Evolutionary conservation across 352 stramenopile genomes (phyloP).

Genomic region (Pythium scleroteichum): DNA sequence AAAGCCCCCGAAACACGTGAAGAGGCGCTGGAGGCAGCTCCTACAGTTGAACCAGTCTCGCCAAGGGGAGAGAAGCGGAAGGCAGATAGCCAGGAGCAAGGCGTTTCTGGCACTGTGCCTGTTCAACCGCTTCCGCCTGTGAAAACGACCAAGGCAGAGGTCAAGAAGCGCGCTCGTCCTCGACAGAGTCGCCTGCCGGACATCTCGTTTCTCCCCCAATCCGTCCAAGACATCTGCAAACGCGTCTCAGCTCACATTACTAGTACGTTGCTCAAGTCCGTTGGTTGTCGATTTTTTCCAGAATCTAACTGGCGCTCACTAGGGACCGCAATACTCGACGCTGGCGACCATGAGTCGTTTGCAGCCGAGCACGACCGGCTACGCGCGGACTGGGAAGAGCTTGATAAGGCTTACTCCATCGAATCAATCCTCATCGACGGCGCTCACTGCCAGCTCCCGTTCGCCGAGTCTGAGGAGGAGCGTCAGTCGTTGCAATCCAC

Average conservation of each 20-base stretch:
- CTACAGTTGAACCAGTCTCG: neutral
- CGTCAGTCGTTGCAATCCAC: constrained; percentile 4
- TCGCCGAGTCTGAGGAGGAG: constrained; percentile 18
- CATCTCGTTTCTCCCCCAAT: constrained; percentile 50
- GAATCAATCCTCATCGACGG: constrained; percentile 26
- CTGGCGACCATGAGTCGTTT: constrained; percentile 61
- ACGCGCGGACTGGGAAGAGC: constrained; percentile 54
- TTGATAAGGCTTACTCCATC: constrained; percentile 53
- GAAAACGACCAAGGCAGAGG: constrained; percentile 6
- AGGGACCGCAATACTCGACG: constrained; percentile 60
- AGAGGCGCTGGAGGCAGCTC: too few relatives aligned
- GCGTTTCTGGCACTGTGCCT: neutral
- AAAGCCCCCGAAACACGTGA: too few relatives aligned
- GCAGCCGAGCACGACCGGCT: constrained; percentile 50
- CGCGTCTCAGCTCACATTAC: constrained; percentile 45
- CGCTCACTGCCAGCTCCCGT: constrained; percentile 19
- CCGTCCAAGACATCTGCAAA: constrained; percentile 58
- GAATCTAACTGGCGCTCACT: neutral
- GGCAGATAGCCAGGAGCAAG: constrained; percentile 19
- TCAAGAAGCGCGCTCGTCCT: constrained; percentile 50
- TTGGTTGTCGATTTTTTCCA: neutral
- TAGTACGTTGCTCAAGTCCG: constrained; percentile 20
- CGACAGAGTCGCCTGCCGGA: constrained; percentile 46
- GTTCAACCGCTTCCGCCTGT: neutral
- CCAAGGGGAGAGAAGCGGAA: constrained; percentile 12